Base-by-base conservation (phyloP, 768 basidiomycete species). In the Amanita rubescens region DNA sequence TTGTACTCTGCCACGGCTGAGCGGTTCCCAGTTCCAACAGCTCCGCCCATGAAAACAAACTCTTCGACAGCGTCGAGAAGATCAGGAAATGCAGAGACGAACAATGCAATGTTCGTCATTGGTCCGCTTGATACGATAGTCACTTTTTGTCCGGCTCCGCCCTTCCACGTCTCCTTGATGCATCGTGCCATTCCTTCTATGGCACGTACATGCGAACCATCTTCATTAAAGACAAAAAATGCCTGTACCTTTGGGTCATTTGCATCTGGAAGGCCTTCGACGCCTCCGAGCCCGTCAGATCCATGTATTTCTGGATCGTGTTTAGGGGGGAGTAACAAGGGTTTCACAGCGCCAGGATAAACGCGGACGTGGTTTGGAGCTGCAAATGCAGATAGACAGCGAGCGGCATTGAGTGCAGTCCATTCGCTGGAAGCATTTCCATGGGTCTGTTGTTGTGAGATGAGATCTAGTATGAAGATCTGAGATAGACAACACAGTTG, bases 31-130 rank as follows among this genome's bases (percentile, higher is more conserved):
- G 89, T 63, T 8, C 91, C 91, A 25, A 90, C 83, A 2, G 82
- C 90, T n/a, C 92, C 92, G 10, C 92, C 92, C 92, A 95, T 94
- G 61, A 91, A 87, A 6, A 90, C 85, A 56, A 90, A 77, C 55
- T 87, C 79, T 55, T 84, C 81, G 5, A 90, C 68, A 9, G 73
- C 82, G 12, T 69, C 68, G n/a, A 79, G 58, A 27, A 81, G 64
- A 39, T 79, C 72, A 5, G 74, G 68, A 70, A 82, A 79, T 1
- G 76, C 77, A 54, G 72, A 71, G 15, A 84, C 71, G 59, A 90
- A 85, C 5, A 86, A 66, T 0, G 83, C 85, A 33, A 88, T 75
- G 57, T 94, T 95, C 17, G 93, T 94, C 81, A 90, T 82, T 1
- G 92, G 87, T 0, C 92, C 92, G 3, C 78, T 83, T 1, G 90